A percentile compares a stretch with the other conserved stretches of the same genome.
Evolutionary conservation across 2,329 filamentous ascomycete species (phyloP).

Genomic region (Xylaria sp.): DNA sequence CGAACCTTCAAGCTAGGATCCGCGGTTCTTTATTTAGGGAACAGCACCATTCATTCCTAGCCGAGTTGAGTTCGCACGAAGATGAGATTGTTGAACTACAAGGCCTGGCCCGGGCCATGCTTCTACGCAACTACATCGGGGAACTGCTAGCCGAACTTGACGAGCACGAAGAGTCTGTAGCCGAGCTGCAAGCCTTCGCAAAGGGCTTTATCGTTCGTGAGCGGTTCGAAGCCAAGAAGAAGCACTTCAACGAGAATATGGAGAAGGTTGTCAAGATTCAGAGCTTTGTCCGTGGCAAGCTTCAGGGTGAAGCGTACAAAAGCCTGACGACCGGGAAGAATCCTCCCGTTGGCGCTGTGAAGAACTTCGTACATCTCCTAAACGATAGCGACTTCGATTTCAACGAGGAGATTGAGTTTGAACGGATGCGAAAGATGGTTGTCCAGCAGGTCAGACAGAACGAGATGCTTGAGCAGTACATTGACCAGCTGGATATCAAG

Average conservation of each 20-base stretch:
- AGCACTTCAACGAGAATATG: slow-evolving; percentile 95
- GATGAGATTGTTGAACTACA: slow-evolving; percentile 72
- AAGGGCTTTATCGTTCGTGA: slow-evolving; percentile 74
- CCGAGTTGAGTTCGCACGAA: slow-evolving; percentile 70
- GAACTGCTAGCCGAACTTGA: slow-evolving; percentile 76
- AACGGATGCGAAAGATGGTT: slow-evolving; percentile 90
- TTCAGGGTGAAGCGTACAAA: slow-evolving; percentile 98
- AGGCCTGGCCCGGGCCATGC: slow-evolving; percentile 75
- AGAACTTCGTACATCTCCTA: slow-evolving; percentile 95
- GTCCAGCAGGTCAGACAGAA: slow-evolving; percentile 97
- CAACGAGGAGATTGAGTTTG: slow-evolving; percentile 97
- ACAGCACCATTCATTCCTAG: slow-evolving; percentile 63
- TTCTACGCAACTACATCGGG: slow-evolving; percentile 74
- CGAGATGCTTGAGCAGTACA: slow-evolving; percentile 95
- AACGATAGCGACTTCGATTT: slow-evolving; percentile 99
- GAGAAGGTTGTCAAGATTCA: slow-evolving; percentile 98
- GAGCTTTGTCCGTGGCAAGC: slow-evolving; percentile 90
- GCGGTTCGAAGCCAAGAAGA: slow-evolving; percentile 80
- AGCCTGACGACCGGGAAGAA: slow-evolving; percentile 95
- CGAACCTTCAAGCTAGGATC: slow-evolving; percentile 66
- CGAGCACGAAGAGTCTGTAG: slow-evolving; percentile 76
- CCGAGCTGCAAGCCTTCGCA: slow-evolving; percentile 73
- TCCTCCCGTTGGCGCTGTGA: slow-evolving; percentile 92
- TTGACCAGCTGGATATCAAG: slow-evolving; percentile 98
- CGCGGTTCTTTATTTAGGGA: slow-evolving; percentile 69